A percentile compares a stretch with the other conserved stretches of the same genome.
These are phyloP conservation scores for Fraxinus quadrangulata DNA, from an alignment of 257 asterid species.

Conservation along the genomic window DNA sequence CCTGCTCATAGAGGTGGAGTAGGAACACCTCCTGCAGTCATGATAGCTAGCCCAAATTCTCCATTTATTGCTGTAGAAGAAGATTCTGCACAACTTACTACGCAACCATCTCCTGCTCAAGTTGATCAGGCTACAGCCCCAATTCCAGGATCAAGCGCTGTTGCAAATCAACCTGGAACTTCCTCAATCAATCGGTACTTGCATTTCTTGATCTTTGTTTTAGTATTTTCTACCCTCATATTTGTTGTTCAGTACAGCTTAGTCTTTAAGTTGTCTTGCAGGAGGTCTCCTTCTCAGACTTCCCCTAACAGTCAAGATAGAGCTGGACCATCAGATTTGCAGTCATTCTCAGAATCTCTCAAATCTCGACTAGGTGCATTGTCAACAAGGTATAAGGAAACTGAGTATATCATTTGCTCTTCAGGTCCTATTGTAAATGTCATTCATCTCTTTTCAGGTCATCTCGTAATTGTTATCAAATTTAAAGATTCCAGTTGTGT, in stretches of 20 bases:
- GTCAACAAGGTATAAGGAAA: conserved; percentile 47
- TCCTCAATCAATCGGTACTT: conserved; percentile 48
- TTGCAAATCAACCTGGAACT: conserved; percentile 37
- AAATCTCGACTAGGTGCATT: conserved; percentile 53
- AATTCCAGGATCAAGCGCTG: conserved; percentile 40
- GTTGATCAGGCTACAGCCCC: conserved; percentile 43
- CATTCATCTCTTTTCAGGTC: neutral
- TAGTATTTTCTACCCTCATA: neutral
- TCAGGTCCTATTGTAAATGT: neutral
- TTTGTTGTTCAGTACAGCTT: conserved; percentile 11
- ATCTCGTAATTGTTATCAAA: neutral
- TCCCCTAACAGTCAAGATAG: conserved; percentile 49
- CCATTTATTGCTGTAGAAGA: conserved; percentile 48
- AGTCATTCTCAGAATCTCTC: conserved; percentile 53
- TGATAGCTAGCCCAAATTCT: conserved; percentile 44
- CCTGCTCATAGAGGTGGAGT: conserved; percentile 30
- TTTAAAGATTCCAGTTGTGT: neutral
- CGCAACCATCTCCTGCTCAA: conserved; percentile 42
- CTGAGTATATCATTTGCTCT: neutral
- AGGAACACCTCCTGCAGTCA: conserved; percentile 35
- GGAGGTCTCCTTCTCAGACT: conserved; percentile 42
- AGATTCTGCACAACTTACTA: conserved; percentile 44
- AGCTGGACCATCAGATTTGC: conserved; percentile 62
- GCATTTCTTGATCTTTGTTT: conserved; percentile 2
- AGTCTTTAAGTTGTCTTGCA: conserved; percentile 13